These are phyloP conservation scores for Allodekkera sacchari DNA, from an alignment of 805 yeast species.

Conservation along the genomic window DNA sequence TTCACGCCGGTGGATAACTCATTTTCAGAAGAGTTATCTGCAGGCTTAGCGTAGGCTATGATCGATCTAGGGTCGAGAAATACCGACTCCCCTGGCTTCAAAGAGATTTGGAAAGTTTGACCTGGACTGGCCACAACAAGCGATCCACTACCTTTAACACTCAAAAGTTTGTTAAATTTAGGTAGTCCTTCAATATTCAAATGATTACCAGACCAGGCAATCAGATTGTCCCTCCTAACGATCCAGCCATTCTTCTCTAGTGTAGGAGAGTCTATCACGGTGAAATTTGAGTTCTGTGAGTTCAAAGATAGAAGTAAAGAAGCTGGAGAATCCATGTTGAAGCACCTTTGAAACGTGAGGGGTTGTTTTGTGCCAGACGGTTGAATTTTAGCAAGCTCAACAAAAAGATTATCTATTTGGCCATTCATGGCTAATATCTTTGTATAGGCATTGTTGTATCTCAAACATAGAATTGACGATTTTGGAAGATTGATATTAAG, in stretches of 20 bases:
- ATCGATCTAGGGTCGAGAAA: slow-evolving; percentile 31
- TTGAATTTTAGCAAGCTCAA: slow-evolving; percentile 19
- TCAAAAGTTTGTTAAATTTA: slow-evolving; percentile 7
- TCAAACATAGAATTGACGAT: slow-evolving; percentile 28
- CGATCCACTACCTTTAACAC: slow-evolving; percentile 29
- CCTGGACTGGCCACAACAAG: slow-evolving; percentile 33
- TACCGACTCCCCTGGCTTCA: slow-evolving; percentile 30
- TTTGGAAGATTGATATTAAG: slow-evolving; percentile 37
- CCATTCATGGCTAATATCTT: slow-evolving; percentile 39
- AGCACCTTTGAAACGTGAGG: slow-evolving; percentile 27
- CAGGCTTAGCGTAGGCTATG: slow-evolving; percentile 26
- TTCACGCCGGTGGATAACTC: slow-evolving; percentile 9
- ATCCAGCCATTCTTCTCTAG: slow-evolving; percentile 26
- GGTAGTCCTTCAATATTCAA: slow-evolving; percentile 13
- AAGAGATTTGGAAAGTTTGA: slow-evolving; percentile 28
- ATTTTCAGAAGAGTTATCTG: slow-evolving; percentile 1
- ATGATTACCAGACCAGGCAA: slow-evolving; percentile 41
- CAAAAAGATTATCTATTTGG: slow-evolving; percentile 22
- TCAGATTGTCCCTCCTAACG: slow-evolving; percentile 27
- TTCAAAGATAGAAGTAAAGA: slow-evolving; percentile 29
- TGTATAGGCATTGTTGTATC: slow-evolving; percentile 30
- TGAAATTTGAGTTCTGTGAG: slow-evolving; percentile 25
- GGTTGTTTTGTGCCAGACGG: slow-evolving; percentile 7
- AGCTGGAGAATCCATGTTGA: slow-evolving; percentile 22
- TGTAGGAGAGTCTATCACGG: slow-evolving; percentile 22